A percentile compares a stretch with the other conserved stretches of the same genome.
phyloP scores from a whole-genome alignment of 208 protist genomes.

The Leishmania arabica region DNA sequence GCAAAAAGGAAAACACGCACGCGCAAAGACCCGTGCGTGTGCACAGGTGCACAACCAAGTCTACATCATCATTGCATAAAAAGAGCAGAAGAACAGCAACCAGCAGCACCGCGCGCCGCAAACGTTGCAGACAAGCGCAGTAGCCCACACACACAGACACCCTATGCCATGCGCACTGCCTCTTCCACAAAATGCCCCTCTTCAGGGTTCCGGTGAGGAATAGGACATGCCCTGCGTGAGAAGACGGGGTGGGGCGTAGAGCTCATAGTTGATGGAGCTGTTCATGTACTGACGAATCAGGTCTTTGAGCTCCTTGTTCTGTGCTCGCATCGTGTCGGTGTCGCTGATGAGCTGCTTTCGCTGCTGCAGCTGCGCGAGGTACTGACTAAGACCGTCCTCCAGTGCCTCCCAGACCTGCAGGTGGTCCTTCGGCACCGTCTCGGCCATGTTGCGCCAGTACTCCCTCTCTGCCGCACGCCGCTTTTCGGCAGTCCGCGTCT shows the following conservation, averaged over 20 bases:
- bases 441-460: slow-evolving; percentile 88
- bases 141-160: neutral
- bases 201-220: neutral
- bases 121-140: neutral
- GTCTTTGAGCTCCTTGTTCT: slow-evolving; percentile 93
- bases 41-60: slow-evolving; percentile 2
- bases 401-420: slow-evolving; percentile 87
- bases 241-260: slow-evolving; percentile 82
- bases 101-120: neutral
- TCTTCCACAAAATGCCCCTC: neutral
- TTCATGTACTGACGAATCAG: slow-evolving; percentile 93
- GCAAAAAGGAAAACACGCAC: neutral
- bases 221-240: slow-evolving; percentile 28
- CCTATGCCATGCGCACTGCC: neutral
- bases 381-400: slow-evolving; percentile 88
- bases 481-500: slow-evolving; percentile 40
- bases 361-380: slow-evolving; percentile 90
- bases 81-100: neutral
- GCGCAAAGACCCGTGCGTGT: neutral
- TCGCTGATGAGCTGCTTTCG: slow-evolving; percentile 84
- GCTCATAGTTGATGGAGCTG: slow-evolving; percentile 92
- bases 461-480: slow-evolving; percentile 59
- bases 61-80: neutral
- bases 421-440: slow-evolving; percentile 81
- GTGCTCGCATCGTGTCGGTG: slow-evolving; percentile 85